phyloP scores from a whole-genome alignment of 257 asterid species.

The Solanum lycopersicoides region DNA sequence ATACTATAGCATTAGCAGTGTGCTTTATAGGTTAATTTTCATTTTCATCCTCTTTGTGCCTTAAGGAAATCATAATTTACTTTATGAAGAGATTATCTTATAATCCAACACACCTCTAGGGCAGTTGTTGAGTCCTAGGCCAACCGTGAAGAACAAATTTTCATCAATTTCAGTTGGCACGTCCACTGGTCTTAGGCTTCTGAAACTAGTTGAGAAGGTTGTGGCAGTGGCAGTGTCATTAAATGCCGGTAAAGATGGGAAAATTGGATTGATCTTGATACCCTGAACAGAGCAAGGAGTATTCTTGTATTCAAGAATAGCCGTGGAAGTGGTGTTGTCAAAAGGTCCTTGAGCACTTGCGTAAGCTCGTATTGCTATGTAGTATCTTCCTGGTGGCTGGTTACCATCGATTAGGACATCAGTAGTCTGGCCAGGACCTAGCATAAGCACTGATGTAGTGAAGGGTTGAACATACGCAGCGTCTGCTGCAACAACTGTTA shows the following conservation, averaged over 20 bases:
- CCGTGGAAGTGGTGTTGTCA: constrained; percentile 88
- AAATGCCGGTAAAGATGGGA: constrained; percentile 51
- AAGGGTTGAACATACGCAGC: constrained; percentile 74
- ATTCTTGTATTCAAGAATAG: constrained; percentile 57
- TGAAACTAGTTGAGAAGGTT: constrained; percentile 53
- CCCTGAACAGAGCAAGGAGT: constrained; percentile 43
- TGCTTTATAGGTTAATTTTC: not conserved
- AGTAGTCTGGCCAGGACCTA: constrained; percentile 95
- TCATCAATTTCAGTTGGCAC: constrained; percentile 78
- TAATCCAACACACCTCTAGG: constrained; percentile 11
- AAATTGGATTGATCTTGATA: constrained; percentile 26
- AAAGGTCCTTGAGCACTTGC: constrained; percentile 79
- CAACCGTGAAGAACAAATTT: constrained; percentile 58
- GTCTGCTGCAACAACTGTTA: constrained; percentile 88
- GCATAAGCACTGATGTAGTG: constrained; percentile 72
- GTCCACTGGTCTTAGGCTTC: constrained; percentile 40
- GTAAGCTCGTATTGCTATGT: constrained; percentile 77
- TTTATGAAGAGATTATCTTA: not conserved
- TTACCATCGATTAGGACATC: constrained; percentile 69
- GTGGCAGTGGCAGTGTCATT: constrained; percentile 73
- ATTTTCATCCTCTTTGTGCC: not conserved
- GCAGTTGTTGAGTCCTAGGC: constrained; percentile 52
- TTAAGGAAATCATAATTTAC: not conserved
- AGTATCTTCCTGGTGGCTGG: constrained; percentile 60
- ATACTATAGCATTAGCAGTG: not conserved